Conservation (phyloP, 1,284 basidiomycete genomes). For the Rhodotorula glutinis region DNA sequence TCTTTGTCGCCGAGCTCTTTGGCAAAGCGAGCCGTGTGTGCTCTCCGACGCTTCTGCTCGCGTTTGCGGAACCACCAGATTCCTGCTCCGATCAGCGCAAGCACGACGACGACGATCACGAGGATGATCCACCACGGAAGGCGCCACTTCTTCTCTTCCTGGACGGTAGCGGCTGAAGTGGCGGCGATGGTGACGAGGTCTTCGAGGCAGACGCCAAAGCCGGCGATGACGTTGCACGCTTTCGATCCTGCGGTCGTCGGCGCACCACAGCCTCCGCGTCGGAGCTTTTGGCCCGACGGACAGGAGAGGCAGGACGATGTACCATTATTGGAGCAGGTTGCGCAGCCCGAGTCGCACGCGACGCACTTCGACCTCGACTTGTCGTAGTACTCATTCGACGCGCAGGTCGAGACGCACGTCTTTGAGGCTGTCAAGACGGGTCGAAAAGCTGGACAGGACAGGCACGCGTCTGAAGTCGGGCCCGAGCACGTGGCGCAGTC, state of each 20-base stretch:
- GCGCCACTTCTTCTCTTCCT: not conserved
- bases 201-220: constrained; percentile 70
- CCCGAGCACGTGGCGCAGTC: constrained; percentile 75
- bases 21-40: constrained; percentile 26
- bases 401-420: constrained; percentile 70
- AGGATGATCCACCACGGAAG: constrained; percentile 36
- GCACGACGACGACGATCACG: constrained; percentile 10
- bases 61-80: constrained; percentile 22
- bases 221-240: constrained; percentile 60
- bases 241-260: constrained; percentile 49
- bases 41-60: constrained; percentile 28
- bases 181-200: constrained; percentile 62
- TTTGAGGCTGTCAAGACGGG: constrained; percentile 65
- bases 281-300: constrained; percentile 57
- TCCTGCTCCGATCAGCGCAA: not conserved
- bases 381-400: constrained; percentile 68
- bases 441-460: constrained; percentile 61
- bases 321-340: constrained; percentile 66
- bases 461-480: constrained; percentile 61
- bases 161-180: constrained; percentile 37
- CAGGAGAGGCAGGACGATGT: constrained; percentile 68
- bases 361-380: constrained; percentile 61
- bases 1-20: constrained; percentile 26
- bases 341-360: constrained; percentile 62
- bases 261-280: constrained; percentile 61